phyloP scores from a whole-genome alignment of 2,329 filamentous ascomycete species.

The Tolypocladium nubicola region DNA sequence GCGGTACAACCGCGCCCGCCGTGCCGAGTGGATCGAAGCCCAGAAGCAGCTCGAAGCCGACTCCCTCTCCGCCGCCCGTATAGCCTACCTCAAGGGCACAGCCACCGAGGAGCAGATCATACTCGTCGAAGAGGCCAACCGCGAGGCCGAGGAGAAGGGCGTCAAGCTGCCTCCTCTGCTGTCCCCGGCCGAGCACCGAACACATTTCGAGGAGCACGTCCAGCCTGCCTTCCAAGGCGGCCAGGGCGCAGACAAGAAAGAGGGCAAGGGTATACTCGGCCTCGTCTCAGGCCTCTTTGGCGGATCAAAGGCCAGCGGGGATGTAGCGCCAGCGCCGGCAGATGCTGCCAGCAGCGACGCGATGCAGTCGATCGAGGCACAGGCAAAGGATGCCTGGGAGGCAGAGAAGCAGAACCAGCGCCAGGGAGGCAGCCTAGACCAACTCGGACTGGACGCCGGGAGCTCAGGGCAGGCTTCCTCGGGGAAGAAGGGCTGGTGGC shows the following conservation, averaged over 20 bases:
- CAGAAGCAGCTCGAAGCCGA: conserved; percentile 44
- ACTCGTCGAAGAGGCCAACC: conserved; percentile 47
- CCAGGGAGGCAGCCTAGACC: conserved; percentile 39
- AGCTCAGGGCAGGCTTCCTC: conserved; percentile 11
- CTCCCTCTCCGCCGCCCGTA: conserved; percentile 43
- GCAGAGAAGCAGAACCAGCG: conserved; percentile 40
- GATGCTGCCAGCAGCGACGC: conserved; percentile 6
- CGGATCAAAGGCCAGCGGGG: conserved; percentile 4
- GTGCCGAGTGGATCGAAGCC: conserved; percentile 45
- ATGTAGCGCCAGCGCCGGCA: conserved; percentile 1
- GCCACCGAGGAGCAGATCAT: conserved; percentile 45
- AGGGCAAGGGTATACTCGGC: conserved; percentile 24
- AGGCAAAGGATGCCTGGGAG: conserved; percentile 34
- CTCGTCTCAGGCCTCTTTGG: conserved; percentile 20
- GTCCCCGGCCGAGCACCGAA: conserved; percentile 29
- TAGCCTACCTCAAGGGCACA: conserved; percentile 49
- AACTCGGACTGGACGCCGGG: conserved; percentile 29
- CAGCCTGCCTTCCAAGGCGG: conserved; percentile 18
- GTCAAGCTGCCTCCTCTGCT: conserved; percentile 41
- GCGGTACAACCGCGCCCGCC: conserved; percentile 48
- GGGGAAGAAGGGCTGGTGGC: conserved; percentile 40
- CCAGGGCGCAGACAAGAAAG: conserved; percentile 10
- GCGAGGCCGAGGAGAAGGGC: conserved; percentile 32
- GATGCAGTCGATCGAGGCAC: conserved; percentile 19
- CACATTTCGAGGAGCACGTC: conserved; percentile 23